Conservation (phyloP, 805 yeast genomes). For the Candida rishiriensis region DNA sequence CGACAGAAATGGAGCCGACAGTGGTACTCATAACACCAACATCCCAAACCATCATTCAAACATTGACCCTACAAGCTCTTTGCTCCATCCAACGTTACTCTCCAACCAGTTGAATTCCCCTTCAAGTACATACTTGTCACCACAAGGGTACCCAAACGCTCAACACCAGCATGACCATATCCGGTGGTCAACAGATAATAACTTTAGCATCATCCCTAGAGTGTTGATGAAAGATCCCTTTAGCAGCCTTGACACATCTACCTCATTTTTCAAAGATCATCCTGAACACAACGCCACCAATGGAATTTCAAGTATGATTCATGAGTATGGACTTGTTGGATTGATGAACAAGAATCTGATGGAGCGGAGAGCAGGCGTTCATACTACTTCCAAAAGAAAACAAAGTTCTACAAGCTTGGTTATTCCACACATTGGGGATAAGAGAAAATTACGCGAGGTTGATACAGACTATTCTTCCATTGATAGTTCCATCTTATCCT, state of each 20-base stretch:
- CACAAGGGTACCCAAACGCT: not conserved
- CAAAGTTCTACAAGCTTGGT: too few species aligned
- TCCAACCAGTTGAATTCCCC: not conserved
- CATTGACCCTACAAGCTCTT: too few species aligned
- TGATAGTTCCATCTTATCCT: too few species aligned
- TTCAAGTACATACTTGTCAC: not conserved
- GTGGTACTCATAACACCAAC: not conserved
- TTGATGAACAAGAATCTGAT: constrained; percentile 24
- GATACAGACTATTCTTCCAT: not conserved
- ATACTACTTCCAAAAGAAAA: too few species aligned
- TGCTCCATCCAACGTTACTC: too few species aligned
- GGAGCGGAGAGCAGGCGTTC: constrained; percentile 10
- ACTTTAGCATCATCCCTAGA: constrained; percentile 22
- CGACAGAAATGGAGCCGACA: not conserved
- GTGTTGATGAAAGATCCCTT: constrained; percentile 14
- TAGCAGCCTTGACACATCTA: constrained; percentile 8
- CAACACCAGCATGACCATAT: constrained; percentile 18
- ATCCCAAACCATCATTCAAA: not conserved
- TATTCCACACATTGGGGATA: constrained; percentile 4
- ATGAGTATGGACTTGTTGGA: constrained; percentile 21
- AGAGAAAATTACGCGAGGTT: constrained; percentile 17
- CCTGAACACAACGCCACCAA: constrained; percentile 19
- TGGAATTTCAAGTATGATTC: constrained; percentile 15
- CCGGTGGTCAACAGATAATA: constrained; percentile 22
- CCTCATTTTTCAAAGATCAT: constrained; percentile 25